Percentiles rank a stretch among this genome's conserved stretches.
phyloP scores from a whole-genome alignment of 495 filamentous ascomycete genomes.

The Penicillium chermesinum region DNA sequence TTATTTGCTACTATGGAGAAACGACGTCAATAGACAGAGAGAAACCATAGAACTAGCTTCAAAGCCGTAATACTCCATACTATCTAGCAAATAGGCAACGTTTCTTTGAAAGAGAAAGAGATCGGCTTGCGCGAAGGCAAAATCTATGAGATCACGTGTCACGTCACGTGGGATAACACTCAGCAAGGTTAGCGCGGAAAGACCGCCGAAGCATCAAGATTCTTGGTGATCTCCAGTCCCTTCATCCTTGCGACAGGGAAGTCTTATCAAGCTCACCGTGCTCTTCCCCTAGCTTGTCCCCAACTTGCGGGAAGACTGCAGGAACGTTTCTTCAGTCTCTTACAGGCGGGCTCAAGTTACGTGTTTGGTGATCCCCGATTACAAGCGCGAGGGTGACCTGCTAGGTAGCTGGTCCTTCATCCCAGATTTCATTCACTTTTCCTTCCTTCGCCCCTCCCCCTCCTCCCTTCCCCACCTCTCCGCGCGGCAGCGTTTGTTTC shows the following conservation, averaged over 20 bases:
- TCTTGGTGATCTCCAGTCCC: slow-evolving; percentile 22
- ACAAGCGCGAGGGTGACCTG: slow-evolving; percentile 1
- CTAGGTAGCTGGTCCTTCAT: slow-evolving; percentile 1
- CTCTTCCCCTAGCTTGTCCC: slow-evolving; percentile 6
- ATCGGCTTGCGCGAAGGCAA: no score
- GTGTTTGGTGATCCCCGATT: slow-evolving; percentile 22
- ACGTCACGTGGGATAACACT: slow-evolving; percentile 4
- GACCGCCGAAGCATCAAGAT: slow-evolving; percentile 24
- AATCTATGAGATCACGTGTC: slow-evolving; percentile 5
- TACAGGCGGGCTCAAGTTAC: slow-evolving; percentile 21
- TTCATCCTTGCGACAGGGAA: slow-evolving; percentile 21
- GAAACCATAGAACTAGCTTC: no score
- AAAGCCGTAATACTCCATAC: slow-evolving; percentile 3
- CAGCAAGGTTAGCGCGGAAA: slow-evolving; percentile 15
- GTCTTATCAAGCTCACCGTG: slow-evolving; percentile 18
- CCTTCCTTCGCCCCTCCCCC: background rate
- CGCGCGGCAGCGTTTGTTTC: no score
- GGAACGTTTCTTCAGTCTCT: slow-evolving; percentile 11
- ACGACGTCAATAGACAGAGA: no score
- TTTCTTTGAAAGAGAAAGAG: no score
- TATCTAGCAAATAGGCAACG: background rate
- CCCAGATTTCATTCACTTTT: background rate
- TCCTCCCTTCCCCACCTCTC: no score
- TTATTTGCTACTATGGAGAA: no score
- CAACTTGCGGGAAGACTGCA: slow-evolving; percentile 12